Base-by-base conservation (phyloP, 1,139 yeast species). In the Sugiyamaella neomexicana region DNA sequence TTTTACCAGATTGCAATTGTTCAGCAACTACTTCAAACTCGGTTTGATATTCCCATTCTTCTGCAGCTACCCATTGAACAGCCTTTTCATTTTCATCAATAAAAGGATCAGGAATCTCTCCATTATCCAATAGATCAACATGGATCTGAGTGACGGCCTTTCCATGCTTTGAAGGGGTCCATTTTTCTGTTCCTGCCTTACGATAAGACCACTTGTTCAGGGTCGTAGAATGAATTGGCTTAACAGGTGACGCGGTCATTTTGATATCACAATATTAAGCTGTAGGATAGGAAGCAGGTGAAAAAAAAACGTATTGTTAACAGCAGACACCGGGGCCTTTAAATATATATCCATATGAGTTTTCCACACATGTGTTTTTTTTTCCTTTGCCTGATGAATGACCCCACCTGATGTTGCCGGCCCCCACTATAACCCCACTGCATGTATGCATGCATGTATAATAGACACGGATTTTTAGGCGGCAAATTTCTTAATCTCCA, bases 61-160 rank as follows among this genome's bases (percentile, higher is more conserved):
- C 61, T 54, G 74, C 75, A 17, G 77, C 78, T 5, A 79, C 74
- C 82, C 82, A 78, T 63, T 77, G 80, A 8, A 77, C 73, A 5
- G 60, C 55, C 25, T 64, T 63, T 61, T 76, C 81, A 58, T 77
- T 76, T 53, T 64, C 63, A 55, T 76, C 74, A 1, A 68, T 20
- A 55, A 76, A 78, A 1, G 81, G 81, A 58, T 78, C 79, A 1
- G 75, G 72, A 31, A 78, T 77, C 34, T 69, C 65, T 1, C 67
- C 65, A 53, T 72, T 68, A 31, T 64, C 66, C 31, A 74, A 54
- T 45, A 78, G 63, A 62, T 78, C 81, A 2, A 71, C 67, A 58
- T 72, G 75, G 34, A 78, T 75, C 60, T 78, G 72, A 8, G 72
- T 63, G 31, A 58, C 56, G 1, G 66, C 58, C n/a, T 56, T 54